Percentiles rank a stretch among this genome's conserved stretches.
Conservation (phyloP, 495 filamentous ascomycete species). For the Xylaria nigripes region DNA sequence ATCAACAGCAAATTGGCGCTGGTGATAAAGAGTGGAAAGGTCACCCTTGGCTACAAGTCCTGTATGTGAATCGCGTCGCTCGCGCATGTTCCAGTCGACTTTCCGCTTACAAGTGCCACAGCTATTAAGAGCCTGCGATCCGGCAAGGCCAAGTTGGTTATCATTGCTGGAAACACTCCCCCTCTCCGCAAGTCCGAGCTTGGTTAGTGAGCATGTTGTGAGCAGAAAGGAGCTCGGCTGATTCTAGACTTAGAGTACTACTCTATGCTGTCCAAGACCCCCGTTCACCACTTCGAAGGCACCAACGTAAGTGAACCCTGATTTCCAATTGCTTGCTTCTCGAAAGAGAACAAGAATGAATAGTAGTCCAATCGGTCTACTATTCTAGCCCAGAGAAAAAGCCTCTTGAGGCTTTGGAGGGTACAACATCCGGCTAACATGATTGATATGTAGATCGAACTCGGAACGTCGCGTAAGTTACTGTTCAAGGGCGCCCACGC, state of each 20-base stretch:
- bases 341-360: slow-evolving; percentile 12
- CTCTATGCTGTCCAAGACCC: slow-evolving; percentile 86
- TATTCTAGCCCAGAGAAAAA: slow-evolving; percentile 67
- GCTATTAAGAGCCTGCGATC: slow-evolving; percentile 92
- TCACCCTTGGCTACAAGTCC: slow-evolving; percentile 88
- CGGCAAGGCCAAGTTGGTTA: slow-evolving; percentile 69
- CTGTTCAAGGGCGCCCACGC: slow-evolving; percentile 1
- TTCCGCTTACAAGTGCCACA: slow-evolving; percentile 1
- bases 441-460: slow-evolving; percentile 69
- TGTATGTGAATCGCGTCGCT: slow-evolving; percentile 1
- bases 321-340: slow-evolving; percentile 9
- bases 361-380: slow-evolving; percentile 8
- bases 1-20: slow-evolving; percentile 57
- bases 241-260: slow-evolving; percentile 60
- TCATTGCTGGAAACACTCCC: slow-evolving; percentile 88
- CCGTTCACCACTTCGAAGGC: slow-evolving; percentile 90
- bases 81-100: neutral
- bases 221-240: neutral
- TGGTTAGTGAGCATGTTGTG: neutral
- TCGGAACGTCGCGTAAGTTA: slow-evolving; percentile 63
- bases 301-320: slow-evolving; percentile 76
- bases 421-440: slow-evolving; percentile 51
- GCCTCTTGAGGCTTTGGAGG: slow-evolving; percentile 75
- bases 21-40: slow-evolving; percentile 75
- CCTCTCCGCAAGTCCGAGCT: slow-evolving; percentile 85